Evolutionary conservation across 345 rosid genomes (phyloP), one percentile per base, ranked within the genome.

Genomic region (Melaleuca quinquenervia): DNA sequence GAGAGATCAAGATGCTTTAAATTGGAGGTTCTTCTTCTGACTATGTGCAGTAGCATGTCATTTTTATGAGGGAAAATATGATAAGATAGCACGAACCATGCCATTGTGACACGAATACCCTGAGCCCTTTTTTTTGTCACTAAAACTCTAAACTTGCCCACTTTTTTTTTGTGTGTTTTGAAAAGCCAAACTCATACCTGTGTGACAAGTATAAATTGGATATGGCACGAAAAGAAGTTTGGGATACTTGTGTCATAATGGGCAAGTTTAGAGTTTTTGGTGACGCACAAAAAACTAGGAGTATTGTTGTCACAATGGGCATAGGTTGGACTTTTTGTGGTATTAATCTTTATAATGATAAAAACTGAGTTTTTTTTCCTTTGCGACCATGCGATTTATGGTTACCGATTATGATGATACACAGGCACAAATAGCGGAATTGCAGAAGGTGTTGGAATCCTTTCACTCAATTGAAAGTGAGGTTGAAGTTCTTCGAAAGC

Each of bases 1-100:
- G 99, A 97, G 93, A 94, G 98, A 90, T 97, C 99, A 89, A 94
- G 99, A 95, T 97, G 98, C 95, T 95, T 94, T 84, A 97, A 96
- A 90, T 93, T 96, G 84, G 99, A 97, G 99, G 99, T 97, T 86
- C 48, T 29, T 85, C 52, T 54, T 85, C 86, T 52, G 1, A 53
- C 85, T 82, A 50, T 14, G 7, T 58, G 18, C 36, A 58, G 32
- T 58, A 36, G 45, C 84, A 50, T 41, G 41, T 41, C 41, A 41
- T 41, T 41, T 41, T 41, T 41, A 41, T 41, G 41, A 41, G 41
- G 41, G 41, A 41, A 41, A 41, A 2, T 2, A 41, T 41, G 41
- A 41, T 4, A 41, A 41, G 41, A 41, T 41, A 41, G 41, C 41
- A 41, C 41, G 41, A 41, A 41, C 41, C 41, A 41, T 41, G 41